Evolutionary conservation across 192 early-diverging fungal genomes (phyloP).

Genomic region (Coemansia aciculifera): DNA sequence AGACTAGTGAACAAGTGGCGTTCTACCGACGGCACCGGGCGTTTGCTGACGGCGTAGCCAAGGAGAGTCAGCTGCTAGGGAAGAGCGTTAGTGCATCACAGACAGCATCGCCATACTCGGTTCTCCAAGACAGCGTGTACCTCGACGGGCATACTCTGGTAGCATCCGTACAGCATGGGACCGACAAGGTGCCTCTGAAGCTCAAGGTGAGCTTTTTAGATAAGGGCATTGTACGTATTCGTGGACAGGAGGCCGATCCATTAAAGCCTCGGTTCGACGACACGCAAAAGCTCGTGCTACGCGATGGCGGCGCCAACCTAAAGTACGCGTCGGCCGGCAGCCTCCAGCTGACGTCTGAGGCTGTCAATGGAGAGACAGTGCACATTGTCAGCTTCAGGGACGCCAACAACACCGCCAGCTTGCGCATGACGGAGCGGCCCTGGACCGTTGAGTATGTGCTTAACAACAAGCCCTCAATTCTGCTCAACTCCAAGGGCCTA

Average conservation of each 20-base stretch:
- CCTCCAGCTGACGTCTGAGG: conserved; percentile 24
- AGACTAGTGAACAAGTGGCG: conserved; percentile 78
- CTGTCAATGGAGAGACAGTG: conserved; percentile 6
- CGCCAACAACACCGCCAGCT: conserved; percentile 12
- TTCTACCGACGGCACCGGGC: conserved; percentile 90
- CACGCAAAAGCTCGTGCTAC: conserved; percentile 58
- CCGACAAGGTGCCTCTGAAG: conserved; percentile 38
- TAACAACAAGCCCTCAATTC: conserved; percentile 53
- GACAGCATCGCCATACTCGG: conserved; percentile 61
- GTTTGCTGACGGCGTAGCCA: conserved; percentile 69
- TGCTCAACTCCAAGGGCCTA: conserved; percentile 81
- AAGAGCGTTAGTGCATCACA: conserved; percentile 5
- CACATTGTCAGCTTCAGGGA: conserved; percentile 34
- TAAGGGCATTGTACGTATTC: conserved; percentile 59
- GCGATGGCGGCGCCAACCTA: conserved; percentile 37
- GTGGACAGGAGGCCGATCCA: conserved; percentile 67
- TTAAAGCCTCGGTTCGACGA: conserved; percentile 72
- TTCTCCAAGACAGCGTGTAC: conserved; percentile 61
- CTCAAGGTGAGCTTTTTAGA: conserved; percentile 57
- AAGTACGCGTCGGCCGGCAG: conserved; percentile 26
- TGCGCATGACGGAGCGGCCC: conserved; percentile 48
- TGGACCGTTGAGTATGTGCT: conserved; percentile 44
- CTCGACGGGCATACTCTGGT: conserved; percentile 50
- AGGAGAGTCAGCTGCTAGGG: conserved; percentile 20
- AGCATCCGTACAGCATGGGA: conserved; percentile 23